A percentile compares a stretch with the other conserved stretches of the same genome.
Evolutionary conservation across 331 rosid species (phyloP).

Genomic region (Cydonia oblonga): DNA sequence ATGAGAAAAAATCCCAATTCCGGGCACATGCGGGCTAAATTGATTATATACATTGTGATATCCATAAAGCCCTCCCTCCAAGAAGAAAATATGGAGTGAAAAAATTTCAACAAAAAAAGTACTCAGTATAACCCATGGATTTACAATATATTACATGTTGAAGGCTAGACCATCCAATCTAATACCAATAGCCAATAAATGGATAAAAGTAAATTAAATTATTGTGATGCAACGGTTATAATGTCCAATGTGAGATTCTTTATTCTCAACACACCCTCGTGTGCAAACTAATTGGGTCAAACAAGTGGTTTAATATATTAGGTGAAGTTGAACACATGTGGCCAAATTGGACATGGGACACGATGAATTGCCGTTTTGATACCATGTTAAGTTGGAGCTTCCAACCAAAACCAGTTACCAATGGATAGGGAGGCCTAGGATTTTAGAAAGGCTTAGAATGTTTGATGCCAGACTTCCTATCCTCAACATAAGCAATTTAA

Average conservation of each 20-base stretch:
- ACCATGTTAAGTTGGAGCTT: background rate
- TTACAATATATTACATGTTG: background rate
- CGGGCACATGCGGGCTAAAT: background rate
- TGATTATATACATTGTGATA: background rate
- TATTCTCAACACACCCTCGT: no score
- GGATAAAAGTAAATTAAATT: no score
- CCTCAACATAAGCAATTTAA: background rate
- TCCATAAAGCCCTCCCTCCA: background rate
- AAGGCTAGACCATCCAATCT: background rate
- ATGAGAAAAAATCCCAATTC: background rate
- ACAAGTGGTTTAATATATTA: background rate
- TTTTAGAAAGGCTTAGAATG: background rate
- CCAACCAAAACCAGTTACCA: background rate
- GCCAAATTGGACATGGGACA: background rate
- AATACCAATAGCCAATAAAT: no score
- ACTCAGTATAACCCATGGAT: background rate
- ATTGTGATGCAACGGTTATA: no score
- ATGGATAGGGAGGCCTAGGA: background rate
- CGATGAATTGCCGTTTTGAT: background rate
- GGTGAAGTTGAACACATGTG: background rate
- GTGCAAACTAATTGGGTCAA: background rate
- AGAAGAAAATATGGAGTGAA: no score
- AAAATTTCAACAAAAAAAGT: background rate
- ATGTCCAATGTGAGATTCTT: no score
- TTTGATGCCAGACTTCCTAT: background rate